Evolutionary conservation across 805 yeast genomes (phyloP), one percentile per base, ranked within the genome.

Genomic region (Cyberlindnera mississippiensis): DNA sequence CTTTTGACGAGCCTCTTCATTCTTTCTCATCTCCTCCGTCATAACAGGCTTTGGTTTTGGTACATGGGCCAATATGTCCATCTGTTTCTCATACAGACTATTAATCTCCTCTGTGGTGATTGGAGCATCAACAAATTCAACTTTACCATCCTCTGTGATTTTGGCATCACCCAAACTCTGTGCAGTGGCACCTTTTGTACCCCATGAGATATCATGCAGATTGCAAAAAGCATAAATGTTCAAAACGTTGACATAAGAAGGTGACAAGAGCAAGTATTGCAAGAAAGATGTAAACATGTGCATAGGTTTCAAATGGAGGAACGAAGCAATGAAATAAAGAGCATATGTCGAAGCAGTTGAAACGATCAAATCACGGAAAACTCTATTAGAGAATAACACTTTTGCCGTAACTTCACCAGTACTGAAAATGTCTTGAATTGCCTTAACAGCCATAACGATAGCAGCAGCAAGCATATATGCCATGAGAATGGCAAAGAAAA

Each of bases 181-280:
- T 69, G 78, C 59, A 35, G 78, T 73, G 38, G 82, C 87, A 36
- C 96, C 96, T 62, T 90, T 87, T 4, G 96, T 91, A 61, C 98
- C 98, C 98, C 98, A 91, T 6, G 96, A 85, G 36, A 91, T 81
- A 68, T 91, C 99, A 62, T 91, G 96, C 46, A 91, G 83, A 64
- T 91, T 91, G 69, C 97, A 90, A 62, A 91, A 90, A 3, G 98
- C 96, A 64, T 91, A 91, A 47, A 91, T 91, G 62, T 88, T 89
- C 59, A 91, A 70, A 40, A 90, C 91, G 57, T 91, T 90, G 64
- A 89, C 81, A 62, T 90, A 93, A 0, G 95, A 78, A 0, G 99
- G 99, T 49, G 90, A 80, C 43, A 91, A 64, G 47, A 91, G 63
- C 45, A 91, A 62, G 59, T 91, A 91, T 63, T 91, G 99, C 19